These are phyloP conservation scores for Verticillium nonalfalfae DNA, from an alignment of 2,329 filamentous ascomycete species.

Conservation along the genomic window DNA sequence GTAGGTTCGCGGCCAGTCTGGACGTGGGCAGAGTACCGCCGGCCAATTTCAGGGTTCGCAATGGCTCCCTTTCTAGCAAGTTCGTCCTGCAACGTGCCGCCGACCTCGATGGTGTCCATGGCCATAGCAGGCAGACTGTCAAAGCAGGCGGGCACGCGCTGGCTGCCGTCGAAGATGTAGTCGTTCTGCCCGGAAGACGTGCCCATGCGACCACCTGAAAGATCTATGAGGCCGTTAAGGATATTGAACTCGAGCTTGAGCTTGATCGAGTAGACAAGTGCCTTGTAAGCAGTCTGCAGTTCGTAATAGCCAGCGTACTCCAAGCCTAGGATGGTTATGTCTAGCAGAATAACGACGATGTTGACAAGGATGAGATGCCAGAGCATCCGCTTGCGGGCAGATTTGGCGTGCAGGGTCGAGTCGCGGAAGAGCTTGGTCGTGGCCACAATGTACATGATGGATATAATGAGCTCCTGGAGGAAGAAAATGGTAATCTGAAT, in stretches of 20 bases:
- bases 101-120: background rate
- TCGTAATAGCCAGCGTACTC: slow-evolving; percentile 14
- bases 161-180: slow-evolving; percentile 1
- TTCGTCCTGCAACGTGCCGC: background rate
- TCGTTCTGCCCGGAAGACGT: background rate
- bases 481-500: slow-evolving; percentile 51
- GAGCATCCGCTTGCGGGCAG: slow-evolving; percentile 17
- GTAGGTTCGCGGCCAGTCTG: background rate
- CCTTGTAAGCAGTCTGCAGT: slow-evolving; percentile 14
- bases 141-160: background rate
- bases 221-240: slow-evolving; percentile 24
- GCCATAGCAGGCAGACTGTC: background rate
- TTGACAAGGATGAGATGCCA: slow-evolving; percentile 29
- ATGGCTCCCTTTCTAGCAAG: background rate
- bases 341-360: slow-evolving; percentile 26
- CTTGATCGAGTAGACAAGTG: slow-evolving; percentile 24
- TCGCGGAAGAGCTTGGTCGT: slow-evolving; percentile 32
- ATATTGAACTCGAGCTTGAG: slow-evolving; percentile 29
- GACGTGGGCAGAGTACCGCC: background rate
- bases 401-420: slow-evolving; percentile 5
- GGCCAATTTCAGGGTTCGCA: background rate
- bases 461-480: slow-evolving; percentile 48
- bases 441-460: slow-evolving; percentile 45
- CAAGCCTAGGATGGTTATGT: slow-evolving; percentile 16
- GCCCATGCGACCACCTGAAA: slow-evolving; percentile 10